Base-by-base conservation (phyloP, 352 stramenopile species). In the Phytophthora fragariae region DNA sequence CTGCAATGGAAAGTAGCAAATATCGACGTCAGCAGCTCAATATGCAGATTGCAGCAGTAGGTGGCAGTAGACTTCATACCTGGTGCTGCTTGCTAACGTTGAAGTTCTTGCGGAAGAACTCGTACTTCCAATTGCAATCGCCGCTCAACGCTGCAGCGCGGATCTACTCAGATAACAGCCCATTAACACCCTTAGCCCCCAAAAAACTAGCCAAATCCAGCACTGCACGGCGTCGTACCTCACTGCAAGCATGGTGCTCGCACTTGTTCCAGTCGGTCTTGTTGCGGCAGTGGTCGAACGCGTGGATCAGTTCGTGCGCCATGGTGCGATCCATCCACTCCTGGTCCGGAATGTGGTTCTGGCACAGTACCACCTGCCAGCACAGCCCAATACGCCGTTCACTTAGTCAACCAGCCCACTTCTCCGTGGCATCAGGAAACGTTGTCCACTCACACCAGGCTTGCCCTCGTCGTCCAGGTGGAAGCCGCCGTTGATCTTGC, bases 181-280 rank as follows among this genome's bases (percentile, higher is more conserved):
- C 5, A 46, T 46, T 46, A 46, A n/a, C 41, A 54, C 3, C 4
- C 21, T 66, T 8, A 62, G 21, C 37, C 5, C 11, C 59, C 5
- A 50, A 21, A 21, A 21, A 50, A 21, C 6, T 9, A 50, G 14
- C 19, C 19, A 8, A 21, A 19, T 50, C 0, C 17, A 11, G 4
- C 17, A 50, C 5, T 21, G 44, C 44, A 10, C 7, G 5, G 44
- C 44, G 11, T 9, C 8, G 21, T 46, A 97, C 90, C 79, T 98
- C 95, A 57, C 90, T 98, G 78, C 95, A 98, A 19, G 94, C 93
- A 70, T 97, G 86, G 68, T 98, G 92, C 69, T 97, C 89, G 80
- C 91, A 98, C 80, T 97, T 97, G 68, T 86, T 89, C 90, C 92
- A 98, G 79, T 98, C 88, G 56, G 98, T 86, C 70, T 98, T 97